Conservation (phyloP, 2,329 filamentous ascomycete species). For the Pestalotiopsis sp. region DNA sequence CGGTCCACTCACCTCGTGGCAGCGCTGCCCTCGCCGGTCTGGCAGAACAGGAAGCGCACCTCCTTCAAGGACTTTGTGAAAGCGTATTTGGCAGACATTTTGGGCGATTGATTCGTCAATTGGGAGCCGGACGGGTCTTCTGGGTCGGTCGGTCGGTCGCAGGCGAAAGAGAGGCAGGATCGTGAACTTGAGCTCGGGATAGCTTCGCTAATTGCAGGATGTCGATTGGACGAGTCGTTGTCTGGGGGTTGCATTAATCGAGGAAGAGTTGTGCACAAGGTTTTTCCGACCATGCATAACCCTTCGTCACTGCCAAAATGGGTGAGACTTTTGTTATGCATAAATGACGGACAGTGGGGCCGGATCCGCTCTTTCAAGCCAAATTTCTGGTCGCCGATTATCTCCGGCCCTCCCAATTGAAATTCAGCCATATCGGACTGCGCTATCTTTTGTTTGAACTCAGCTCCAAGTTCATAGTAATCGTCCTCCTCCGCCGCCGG, state of each 20-base stretch:
- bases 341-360: not conserved
- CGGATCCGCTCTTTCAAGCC: not conserved
- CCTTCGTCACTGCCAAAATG: not conserved
- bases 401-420: slow-evolving; percentile 15
- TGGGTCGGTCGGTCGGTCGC: not conserved
- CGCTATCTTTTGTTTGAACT: not conserved
- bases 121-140: slow-evolving; percentile 1
- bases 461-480: not conserved
- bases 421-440: not conserved
- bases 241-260: not conserved
- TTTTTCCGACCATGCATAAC: slow-evolving; percentile 16
- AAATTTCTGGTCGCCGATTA: slow-evolving; percentile 15
- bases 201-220: slow-evolving; percentile 14
- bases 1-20: slow-evolving; percentile 71
- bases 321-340: not conserved
- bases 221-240: slow-evolving; percentile 6
- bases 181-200: slow-evolving; percentile 10
- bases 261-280: slow-evolving; percentile 13
- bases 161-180: not conserved
- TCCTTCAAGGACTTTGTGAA: slow-evolving; percentile 91
- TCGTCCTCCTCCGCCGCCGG: not conserved
- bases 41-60: slow-evolving; percentile 96
- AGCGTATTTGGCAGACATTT: slow-evolving; percentile 90
- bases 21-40: slow-evolving; percentile 88
- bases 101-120: slow-evolving; percentile 32